phyloP scores from a whole-genome alignment of 805 yeast genomes.

The Zygosaccharomyces kombuchaensis region DNA sequence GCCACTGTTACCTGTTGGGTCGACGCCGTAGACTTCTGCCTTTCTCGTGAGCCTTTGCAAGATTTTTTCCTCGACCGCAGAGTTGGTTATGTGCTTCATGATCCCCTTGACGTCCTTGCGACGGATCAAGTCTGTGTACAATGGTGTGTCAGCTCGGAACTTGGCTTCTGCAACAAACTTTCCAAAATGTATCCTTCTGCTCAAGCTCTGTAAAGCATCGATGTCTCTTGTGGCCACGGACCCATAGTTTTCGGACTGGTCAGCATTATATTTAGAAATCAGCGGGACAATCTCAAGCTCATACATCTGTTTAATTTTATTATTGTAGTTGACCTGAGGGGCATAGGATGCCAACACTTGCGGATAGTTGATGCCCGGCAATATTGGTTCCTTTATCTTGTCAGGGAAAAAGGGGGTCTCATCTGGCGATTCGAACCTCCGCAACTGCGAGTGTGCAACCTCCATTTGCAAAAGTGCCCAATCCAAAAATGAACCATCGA shows the following conservation, averaged over 20 bases:
- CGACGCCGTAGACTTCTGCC: slow-evolving; percentile 83
- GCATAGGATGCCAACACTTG: slow-evolving; percentile 69
- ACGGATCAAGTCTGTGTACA: slow-evolving; percentile 59
- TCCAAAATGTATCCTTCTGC: slow-evolving; percentile 94
- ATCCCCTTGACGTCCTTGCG: slow-evolving; percentile 67
- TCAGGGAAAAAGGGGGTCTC: slow-evolving; percentile 85
- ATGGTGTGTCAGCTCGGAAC: slow-evolving; percentile 61
- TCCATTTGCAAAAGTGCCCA: slow-evolving; percentile 80
- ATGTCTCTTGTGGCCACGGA: slow-evolving; percentile 82
- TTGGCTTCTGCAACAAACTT: slow-evolving; percentile 97
- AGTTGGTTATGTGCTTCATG: slow-evolving; percentile 76
- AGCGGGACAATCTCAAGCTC: slow-evolving; percentile 70
- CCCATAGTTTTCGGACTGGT: slow-evolving; percentile 82
- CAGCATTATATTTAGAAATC: slow-evolving; percentile 61
- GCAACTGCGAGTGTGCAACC: slow-evolving; percentile 66
- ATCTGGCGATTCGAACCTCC: slow-evolving; percentile 93
- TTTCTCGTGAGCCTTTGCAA: slow-evolving; percentile 72
- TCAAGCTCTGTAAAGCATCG: slow-evolving; percentile 79
- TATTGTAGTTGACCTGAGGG: slow-evolving; percentile 71
- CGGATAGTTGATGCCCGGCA: slow-evolving; percentile 80
- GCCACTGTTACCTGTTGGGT: slow-evolving; percentile 71
- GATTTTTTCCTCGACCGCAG: slow-evolving; percentile 81
- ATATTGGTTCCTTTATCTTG: slow-evolving; percentile 55
- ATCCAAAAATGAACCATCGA: slow-evolving; percentile 78
- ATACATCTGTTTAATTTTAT: slow-evolving; percentile 62